These are phyloP conservation scores for Quercus gilva DNA, from an alignment of 306 rosid species.

Conservation along the genomic window DNA sequence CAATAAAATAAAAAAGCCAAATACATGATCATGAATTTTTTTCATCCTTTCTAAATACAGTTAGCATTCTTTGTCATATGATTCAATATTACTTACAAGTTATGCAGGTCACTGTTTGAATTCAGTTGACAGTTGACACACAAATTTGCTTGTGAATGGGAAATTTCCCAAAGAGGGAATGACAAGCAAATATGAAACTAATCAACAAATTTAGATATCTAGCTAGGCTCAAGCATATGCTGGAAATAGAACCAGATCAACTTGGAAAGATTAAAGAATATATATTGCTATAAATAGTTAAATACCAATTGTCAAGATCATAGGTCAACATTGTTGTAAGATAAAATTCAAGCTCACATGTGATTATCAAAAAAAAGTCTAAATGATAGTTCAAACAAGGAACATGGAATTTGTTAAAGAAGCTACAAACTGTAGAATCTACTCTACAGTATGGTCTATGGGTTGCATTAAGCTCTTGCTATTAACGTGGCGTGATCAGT, in stretches of 20 bases:
- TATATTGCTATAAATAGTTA: too few relatives aligned
- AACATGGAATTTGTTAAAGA: neutral
- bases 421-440: neutral
- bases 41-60: too few relatives aligned
- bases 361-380: neutral
- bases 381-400: neutral
- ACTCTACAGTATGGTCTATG: neutral
- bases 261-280: too few relatives aligned
- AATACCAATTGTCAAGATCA: neutral
- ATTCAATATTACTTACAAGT: neutral
- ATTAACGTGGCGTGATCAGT: conserved; percentile 17
- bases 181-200: neutral
- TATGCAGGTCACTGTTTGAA: neutral
- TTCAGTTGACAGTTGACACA: neutral
- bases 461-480: neutral
- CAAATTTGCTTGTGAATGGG: neutral
- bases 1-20: too few relatives aligned
- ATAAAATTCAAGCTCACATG: neutral
- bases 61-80: too few relatives aligned
- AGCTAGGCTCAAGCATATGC: too few relatives aligned
- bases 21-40: too few relatives aligned
- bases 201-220: too few relatives aligned
- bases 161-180: neutral
- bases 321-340: neutral
- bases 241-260: too few relatives aligned